Percentiles rank a stretch among this genome's conserved stretches.
Evolutionary conservation across 306 rosid species (phyloP).

Genomic region (Castanea mollissima): DNA sequence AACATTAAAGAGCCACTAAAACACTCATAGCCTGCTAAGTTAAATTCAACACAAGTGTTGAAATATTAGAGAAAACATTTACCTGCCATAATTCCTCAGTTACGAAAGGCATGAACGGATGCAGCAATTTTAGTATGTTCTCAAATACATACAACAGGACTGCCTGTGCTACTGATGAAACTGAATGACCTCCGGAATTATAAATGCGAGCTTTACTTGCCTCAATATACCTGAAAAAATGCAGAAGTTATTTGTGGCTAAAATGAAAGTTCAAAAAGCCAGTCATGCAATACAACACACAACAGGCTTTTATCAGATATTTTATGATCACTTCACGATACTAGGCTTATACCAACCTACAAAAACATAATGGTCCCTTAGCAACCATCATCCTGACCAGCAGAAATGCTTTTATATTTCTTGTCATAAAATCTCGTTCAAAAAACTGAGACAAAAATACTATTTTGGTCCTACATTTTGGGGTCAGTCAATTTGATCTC

Average conservation of each 20-base stretch:
- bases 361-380: neutral
- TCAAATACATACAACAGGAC: conserved; percentile 81
- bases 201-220: conserved; percentile 87
- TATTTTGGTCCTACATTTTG: no score
- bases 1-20: neutral
- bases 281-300: neutral
- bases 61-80: neutral
- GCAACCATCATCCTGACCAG: neutral
- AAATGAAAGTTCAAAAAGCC: neutral
- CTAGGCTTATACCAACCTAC: neutral
- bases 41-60: neutral
- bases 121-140: conserved; percentile 78
- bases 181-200: conserved; percentile 52
- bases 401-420: neutral
- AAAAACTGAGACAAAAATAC: no score
- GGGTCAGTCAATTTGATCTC: no score
- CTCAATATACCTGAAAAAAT: conserved; percentile 77
- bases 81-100: conserved; percentile 99
- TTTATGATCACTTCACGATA: neutral
- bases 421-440: neutral
- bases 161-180: conserved; percentile 65
- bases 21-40: neutral
- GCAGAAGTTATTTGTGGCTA: neutral
- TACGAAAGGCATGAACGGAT: conserved; percentile 98
- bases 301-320: neutral